Conservation (phyloP, 208 protist genomes). For the Trypanosoma caninum region DNA sequence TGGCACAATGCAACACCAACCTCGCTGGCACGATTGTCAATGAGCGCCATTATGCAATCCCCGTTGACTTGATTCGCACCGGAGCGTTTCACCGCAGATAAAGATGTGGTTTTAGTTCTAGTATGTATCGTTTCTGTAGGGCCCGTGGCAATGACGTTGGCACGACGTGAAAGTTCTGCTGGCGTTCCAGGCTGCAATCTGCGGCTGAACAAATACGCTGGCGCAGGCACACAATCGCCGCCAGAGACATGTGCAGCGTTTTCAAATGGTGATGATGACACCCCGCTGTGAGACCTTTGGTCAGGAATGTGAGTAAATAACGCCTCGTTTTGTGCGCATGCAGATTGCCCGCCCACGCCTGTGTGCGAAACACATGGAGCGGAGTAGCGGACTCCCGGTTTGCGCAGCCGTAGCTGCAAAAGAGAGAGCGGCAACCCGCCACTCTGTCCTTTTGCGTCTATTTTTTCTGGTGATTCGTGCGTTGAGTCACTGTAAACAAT, state of each 20-base stretch:
- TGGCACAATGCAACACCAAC: conserved; percentile 70
- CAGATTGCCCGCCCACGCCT: background rate
- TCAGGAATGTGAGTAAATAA: background rate
- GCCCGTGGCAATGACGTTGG: no score
- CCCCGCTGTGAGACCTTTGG: background rate
- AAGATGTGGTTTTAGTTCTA: conserved; percentile 11
- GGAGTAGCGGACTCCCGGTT: conserved; percentile 20
- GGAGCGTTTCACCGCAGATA: conserved; percentile 16
- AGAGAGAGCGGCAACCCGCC: conserved; percentile 2
- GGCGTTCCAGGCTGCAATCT: background rate
- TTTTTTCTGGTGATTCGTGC: background rate
- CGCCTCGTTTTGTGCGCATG: background rate
- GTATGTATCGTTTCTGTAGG: background rate
- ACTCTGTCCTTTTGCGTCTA: background rate
- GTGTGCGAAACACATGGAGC: conserved; percentile 7
- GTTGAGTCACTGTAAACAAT: background rate
- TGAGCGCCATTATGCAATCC: conserved; percentile 60
- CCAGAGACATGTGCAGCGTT: background rate
- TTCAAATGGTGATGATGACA: background rate
- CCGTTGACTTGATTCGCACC: conserved; percentile 15
- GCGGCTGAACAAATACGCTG: background rate
- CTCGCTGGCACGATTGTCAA: conserved; percentile 69
- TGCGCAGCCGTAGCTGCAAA: conserved; percentile 9
- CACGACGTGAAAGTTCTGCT: background rate
- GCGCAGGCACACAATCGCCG: background rate